Evolutionary conservation across 2,329 filamentous ascomycete genomes (phyloP), one percentile per base, ranked within the genome.

Genomic region (Penicillium brevicompactum): DNA sequence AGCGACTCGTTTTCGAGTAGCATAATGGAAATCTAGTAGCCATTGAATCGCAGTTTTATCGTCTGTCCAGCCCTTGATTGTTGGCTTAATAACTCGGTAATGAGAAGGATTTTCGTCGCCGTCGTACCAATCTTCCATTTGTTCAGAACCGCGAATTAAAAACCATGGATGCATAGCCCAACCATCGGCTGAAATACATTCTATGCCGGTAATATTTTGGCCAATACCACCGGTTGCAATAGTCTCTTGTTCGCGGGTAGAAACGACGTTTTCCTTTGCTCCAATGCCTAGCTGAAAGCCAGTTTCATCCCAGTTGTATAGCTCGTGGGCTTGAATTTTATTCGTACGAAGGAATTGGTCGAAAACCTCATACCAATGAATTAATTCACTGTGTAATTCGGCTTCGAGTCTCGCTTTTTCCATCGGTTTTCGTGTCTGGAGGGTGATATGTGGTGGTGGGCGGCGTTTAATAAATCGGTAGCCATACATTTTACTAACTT

Each of bases 321-420:
- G 13, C 13, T 42, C 13, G 9, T 42, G 3, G 5, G 40, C 5
- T 16, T 18, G 13, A n/a, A 42, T 42, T n/a, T 42, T 14, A n/a
- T 34, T 34, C 4, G 4, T 34, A 5, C 8, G 4, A 14, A 14
- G 31, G 8, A 34, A 34, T 4, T 34, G 4, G 4, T 8, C 8
- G 10, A 5, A 34, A 34, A 34, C 8, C 4, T 34, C 10, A 34
- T 4, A 34, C 8, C 8, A 34, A 34, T 34, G 8, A 34, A 34
- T 34, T 34, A 34, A 34, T 34, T 34, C 4, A 34, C 3, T 34
- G 10, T 34, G 8, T 10, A 14, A 5, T 34, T 34, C 8, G 24
- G 37, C 24, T 44, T 51, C 48, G 45, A 38, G 48, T 45, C 44
- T 52, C 38, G 18, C 49, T 41, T 56, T 52, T 45, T 51, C 49